Evolutionary conservation across 2,329 filamentous ascomycete genomes (phyloP).

Genomic region (Penicillium italicum): DNA sequence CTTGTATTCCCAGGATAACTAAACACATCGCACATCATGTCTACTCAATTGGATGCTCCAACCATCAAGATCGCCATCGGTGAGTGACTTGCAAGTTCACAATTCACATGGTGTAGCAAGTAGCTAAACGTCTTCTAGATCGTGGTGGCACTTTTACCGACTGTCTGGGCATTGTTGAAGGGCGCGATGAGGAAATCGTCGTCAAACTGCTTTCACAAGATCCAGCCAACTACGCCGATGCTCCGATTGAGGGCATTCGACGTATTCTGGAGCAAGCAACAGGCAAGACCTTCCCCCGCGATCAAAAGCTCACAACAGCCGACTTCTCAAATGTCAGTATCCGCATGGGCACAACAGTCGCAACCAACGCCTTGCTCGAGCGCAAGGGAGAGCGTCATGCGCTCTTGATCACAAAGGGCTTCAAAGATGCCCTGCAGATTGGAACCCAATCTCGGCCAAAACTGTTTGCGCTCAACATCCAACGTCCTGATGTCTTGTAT

Average conservation of each 20-base stretch:
- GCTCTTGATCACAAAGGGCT: conserved; percentile 75
- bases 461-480: conserved; percentile 81
- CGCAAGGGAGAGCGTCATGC: conserved; percentile 80
- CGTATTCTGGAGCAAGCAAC: conserved; percentile 77
- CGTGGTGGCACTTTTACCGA: conserved; percentile 91
- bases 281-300: conserved; percentile 52
- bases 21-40: conserved; percentile 5
- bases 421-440: conserved; percentile 77
- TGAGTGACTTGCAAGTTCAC: not conserved
- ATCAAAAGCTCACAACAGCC: conserved; percentile 39
- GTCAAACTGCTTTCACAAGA: conserved; percentile 89
- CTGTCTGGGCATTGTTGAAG: conserved; percentile 76
- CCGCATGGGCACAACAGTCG: conserved; percentile 87
- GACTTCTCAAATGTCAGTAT: conserved; percentile 53
- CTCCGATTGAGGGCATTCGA: conserved; percentile 84
- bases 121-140: conserved; percentile 32
- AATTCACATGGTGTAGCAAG: not conserved
- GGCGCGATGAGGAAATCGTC: conserved; percentile 67
- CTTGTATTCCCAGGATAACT: not conserved
- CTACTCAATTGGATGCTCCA: conserved; percentile 12
- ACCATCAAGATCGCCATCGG: conserved; percentile 22
- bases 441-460: conserved; percentile 84
- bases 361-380: conserved; percentile 81
- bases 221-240: conserved; percentile 84
- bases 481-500: conserved; percentile 61